Conservation (phyloP, 352 stramenopile species). For the Pythium dissimile region DNA sequence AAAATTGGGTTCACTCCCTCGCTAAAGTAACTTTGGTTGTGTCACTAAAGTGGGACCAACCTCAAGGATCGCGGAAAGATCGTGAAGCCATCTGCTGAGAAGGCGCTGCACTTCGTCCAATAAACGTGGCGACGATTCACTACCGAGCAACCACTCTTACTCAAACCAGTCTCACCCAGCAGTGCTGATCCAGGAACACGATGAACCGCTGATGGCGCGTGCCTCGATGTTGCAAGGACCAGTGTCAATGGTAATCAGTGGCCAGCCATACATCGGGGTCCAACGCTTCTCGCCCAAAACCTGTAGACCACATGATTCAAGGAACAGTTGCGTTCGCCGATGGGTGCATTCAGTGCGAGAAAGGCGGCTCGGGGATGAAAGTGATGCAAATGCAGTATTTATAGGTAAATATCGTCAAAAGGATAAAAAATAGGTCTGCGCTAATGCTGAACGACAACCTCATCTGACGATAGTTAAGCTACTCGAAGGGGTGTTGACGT, state of each 20-base stretch:
- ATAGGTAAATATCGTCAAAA: constrained; percentile 61
- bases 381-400: constrained; percentile 26
- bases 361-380: neutral
- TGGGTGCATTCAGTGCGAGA: neutral
- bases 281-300: no score
- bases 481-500: constrained; percentile 24
- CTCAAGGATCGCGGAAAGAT: constrained; percentile 1
- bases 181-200: no score
- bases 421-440: constrained; percentile 53
- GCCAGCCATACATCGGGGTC: no score
- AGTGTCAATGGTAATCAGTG: no score
- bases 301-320: no score
- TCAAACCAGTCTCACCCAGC: no score
- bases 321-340: neutral
- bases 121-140: neutral
- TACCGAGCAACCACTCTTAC: no score
- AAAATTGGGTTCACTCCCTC: constrained; percentile 3
- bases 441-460: constrained; percentile 54
- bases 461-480: constrained; percentile 65
- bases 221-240: no score
- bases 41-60: neutral
- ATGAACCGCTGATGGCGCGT: no score
- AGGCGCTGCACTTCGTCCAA: no score
- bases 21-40: neutral
- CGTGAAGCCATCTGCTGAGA: neutral